Evolutionary conservation across 768 basidiomycete genomes (phyloP).

Genomic region (Suillus weaverae): DNA sequence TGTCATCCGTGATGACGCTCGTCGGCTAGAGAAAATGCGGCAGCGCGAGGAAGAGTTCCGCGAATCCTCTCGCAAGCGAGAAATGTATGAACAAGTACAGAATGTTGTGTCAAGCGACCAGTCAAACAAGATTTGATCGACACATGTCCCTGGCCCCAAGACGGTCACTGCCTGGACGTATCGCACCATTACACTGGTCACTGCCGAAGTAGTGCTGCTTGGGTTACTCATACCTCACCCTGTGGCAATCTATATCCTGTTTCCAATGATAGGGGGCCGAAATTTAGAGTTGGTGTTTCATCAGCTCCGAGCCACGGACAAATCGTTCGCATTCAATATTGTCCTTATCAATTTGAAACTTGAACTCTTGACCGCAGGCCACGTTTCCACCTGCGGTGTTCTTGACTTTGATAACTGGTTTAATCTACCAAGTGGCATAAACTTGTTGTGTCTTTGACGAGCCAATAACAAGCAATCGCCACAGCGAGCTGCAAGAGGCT

Average conservation of each 20-base stretch:
- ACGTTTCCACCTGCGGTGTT: neutral
- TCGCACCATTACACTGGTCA: neutral
- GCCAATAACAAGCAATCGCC: neutral
- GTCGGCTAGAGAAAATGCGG: conserved; percentile 67
- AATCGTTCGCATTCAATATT: neutral
- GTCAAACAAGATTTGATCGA: conserved; percentile 8
- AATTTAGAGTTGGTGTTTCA: neutral
- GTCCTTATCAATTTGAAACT: neutral
- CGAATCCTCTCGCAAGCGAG: conserved; percentile 62
- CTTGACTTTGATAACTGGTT: neutral
- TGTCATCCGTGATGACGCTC: conserved; percentile 85
- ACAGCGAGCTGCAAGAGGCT: neutral
- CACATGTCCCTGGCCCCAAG: neutral
- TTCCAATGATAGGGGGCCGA: neutral
- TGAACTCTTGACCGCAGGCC: neutral
- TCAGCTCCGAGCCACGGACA: neutral
- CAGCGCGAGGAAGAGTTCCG: conserved; percentile 63
- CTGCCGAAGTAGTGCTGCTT: too few species aligned
- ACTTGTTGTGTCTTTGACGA: neutral
- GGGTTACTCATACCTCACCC: neutral
- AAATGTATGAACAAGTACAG: conserved; percentile 62
- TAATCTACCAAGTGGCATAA: neutral
- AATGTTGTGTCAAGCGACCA: conserved; percentile 22
- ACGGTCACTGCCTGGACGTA: neutral
- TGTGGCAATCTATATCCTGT: neutral